Evolutionary conservation across 2,329 filamentous ascomycete genomes (phyloP), one percentile per base, ranked within the genome.

Genomic region (Fusarium humuli): DNA sequence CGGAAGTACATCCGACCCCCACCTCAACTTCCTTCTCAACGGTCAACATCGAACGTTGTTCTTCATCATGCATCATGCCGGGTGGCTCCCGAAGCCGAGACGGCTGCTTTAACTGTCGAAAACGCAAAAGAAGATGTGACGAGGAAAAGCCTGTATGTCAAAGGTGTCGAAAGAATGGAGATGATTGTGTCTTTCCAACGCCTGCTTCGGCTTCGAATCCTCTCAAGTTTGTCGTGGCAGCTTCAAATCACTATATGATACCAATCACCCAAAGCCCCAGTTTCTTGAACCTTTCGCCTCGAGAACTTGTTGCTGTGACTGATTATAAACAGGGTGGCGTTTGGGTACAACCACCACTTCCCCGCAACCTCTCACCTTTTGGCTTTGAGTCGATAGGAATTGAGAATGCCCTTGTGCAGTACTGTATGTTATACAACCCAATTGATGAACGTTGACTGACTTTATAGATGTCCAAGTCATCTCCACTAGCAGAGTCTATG

Each of bases 61-160:
- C 37, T 22, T 37, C 23, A 29, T 49, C 42, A 74, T 71, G 67
- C 64, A 61, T 57, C 57, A 75, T 73, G 73, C 30, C 60, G 34
- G 50, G 64, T 57, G 72, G 72, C 62, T 70, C 69, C 32, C 70
- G 71, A 37, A 71, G 72, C 50, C 73, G 72, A 34, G 60, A 70
- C 10, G 72, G 73, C 56, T 85, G 83, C 75, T 81, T 80, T 59
- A 82, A 82, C 60, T 85, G 85, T 69, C 79, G 85, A 57, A 84
- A 83, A 64, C 80, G 85, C 60, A 86, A 85, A 70, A 75, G 84
- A n/a, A 79, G 80, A 55, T 87, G 85, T 73, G 83, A 86, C 69
- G 57, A 71, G 20, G 42, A 71, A 22, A 75, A 75, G 18, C 73
- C 73, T 4, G 8, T 53, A 1, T 75, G 72, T 44, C 30, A 32